Percentiles rank a stretch among this genome's conserved stretches.
Conservation (phyloP, 106 monocot species). For the Acorus gramineus region DNA sequence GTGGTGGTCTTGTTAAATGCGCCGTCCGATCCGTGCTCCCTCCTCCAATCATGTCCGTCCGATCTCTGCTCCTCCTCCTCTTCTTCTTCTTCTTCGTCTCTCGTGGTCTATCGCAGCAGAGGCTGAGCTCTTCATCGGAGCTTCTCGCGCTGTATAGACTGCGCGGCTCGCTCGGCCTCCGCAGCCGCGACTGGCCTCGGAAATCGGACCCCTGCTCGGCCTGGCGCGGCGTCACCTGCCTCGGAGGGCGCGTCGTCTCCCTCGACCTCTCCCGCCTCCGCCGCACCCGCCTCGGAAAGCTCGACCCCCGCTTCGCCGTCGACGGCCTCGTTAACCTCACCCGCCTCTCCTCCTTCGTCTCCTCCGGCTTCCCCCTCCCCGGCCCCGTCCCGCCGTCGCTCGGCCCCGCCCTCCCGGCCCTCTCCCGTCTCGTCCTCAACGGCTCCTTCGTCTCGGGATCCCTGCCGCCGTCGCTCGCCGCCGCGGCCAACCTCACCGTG, state of each 20-base stretch:
- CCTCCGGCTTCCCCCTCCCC: conserved; percentile 59
- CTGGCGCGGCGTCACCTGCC: conserved; percentile 65
- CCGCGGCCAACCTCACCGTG: conserved; percentile 10
- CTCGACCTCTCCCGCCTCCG: conserved; percentile 45
- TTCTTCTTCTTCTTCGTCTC: neutral
- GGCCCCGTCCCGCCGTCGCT: conserved; percentile 64
- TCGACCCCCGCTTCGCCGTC: conserved; percentile 54
- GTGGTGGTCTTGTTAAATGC: too few relatives aligned
- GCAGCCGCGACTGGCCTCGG: conserved; percentile 75
- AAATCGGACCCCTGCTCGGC: conserved; percentile 52
- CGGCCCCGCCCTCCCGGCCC: conserved; percentile 16
- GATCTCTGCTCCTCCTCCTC: neutral
- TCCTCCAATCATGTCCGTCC: neutral
- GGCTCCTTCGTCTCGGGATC: conserved; percentile 23
- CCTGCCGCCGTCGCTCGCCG: conserved; percentile 44
- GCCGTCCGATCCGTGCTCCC: neutral
- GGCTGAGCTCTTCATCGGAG: conserved; percentile 36
- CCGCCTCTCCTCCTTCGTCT: conserved; percentile 42
- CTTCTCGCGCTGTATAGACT: conserved; percentile 53
- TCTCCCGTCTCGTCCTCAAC: conserved; percentile 25
- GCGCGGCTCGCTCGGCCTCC: conserved; percentile 63
- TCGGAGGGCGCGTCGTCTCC: conserved; percentile 37
- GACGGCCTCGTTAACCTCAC: conserved; percentile 68
- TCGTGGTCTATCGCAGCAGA: conserved; percentile 7
- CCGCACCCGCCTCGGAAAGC: conserved; percentile 67